Percentiles rank a stretch among this genome's conserved stretches.
Evolutionary conservation across 176 grass and related monocot species (phyloP).

Genomic region (Poa pratensis): DNA sequence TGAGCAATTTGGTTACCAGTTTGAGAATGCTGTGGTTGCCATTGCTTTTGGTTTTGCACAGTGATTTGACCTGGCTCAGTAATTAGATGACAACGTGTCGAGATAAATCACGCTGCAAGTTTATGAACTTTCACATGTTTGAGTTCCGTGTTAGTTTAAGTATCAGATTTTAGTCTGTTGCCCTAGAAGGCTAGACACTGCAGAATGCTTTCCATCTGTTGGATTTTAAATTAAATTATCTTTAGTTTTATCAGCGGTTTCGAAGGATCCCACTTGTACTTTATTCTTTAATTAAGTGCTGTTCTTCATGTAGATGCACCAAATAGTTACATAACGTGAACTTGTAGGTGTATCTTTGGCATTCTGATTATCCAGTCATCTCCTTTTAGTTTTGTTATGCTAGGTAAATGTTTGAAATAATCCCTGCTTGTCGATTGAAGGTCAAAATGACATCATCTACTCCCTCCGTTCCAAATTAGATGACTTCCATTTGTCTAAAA

Average conservation of each 20-base stretch:
- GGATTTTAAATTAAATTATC: neutral
- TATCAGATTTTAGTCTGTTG: constrained; percentile 15
- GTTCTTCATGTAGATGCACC: neutral
- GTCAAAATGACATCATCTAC: neutral
- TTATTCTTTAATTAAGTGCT: neutral
- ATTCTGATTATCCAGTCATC: neutral
- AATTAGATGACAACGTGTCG: neutral
- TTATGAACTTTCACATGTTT: constrained; percentile 7
- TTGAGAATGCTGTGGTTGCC: constrained; percentile 10
- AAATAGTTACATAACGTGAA: neutral
- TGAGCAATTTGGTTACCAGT: neutral
- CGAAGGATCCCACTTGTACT: neutral
- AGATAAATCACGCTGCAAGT: neutral
- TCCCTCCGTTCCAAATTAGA: no score
- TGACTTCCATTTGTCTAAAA: no score
- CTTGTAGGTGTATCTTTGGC: neutral
- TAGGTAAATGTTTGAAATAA: constrained; percentile 1
- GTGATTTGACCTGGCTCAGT: constrained; percentile 19
- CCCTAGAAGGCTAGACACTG: neutral
- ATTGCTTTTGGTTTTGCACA: constrained; percentile 14
- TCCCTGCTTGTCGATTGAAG: neutral
- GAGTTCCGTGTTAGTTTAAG: constrained; percentile 1
- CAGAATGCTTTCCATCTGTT: constrained; percentile 15
- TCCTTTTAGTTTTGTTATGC: constrained; percentile 13
- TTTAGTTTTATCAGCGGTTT: constrained; percentile 1